Evolutionary conservation across 2,329 filamentous ascomycete species (phyloP).

Genomic region (Curvularia sp.): DNA sequence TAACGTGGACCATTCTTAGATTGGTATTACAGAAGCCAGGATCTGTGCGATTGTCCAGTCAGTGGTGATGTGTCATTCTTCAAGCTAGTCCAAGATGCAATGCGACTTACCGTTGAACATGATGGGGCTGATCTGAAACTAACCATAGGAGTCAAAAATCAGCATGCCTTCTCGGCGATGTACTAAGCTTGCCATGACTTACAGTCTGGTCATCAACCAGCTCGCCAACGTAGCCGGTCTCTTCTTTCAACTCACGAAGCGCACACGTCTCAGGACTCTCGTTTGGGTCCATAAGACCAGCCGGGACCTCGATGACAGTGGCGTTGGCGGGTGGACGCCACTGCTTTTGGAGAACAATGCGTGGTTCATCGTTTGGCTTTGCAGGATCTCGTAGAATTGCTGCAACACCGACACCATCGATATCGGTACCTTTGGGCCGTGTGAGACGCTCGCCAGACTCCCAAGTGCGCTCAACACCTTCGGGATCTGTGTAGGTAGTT

Average conservation of each 20-base stretch:
- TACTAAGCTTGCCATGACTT: background rate
- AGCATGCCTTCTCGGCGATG: background rate
- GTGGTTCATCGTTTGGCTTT: slow-evolving; percentile 39
- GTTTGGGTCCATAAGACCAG: slow-evolving; percentile 66
- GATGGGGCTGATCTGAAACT: slow-evolving; percentile 49
- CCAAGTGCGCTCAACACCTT: slow-evolving; percentile 67
- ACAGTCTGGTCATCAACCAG: slow-evolving; percentile 36
- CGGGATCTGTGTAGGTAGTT: slow-evolving; percentile 67
- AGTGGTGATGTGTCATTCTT: background rate
- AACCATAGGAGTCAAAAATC: background rate
- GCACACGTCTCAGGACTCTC: slow-evolving; percentile 66
- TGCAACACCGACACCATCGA: slow-evolving; percentile 77
- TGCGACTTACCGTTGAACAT: slow-evolving; percentile 53
- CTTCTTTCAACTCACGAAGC: slow-evolving; percentile 67
- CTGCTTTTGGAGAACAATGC: slow-evolving; percentile 56
- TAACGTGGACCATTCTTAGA: slow-evolving; percentile 72
- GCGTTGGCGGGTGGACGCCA: slow-evolving; percentile 67
- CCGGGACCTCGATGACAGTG: slow-evolving; percentile 68
- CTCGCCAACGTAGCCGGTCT: slow-evolving; percentile 67
- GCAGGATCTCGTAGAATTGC: slow-evolving; percentile 63
- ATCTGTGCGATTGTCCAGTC: slow-evolving; percentile 32
- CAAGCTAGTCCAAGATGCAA: background rate
- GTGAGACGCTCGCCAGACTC: slow-evolving; percentile 76
- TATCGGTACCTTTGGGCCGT: slow-evolving; percentile 65
- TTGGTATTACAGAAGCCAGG: slow-evolving; percentile 54